Evolutionary conservation across 129 eudicot genomes (phyloP).

Genomic region (Arctium minus): DNA sequence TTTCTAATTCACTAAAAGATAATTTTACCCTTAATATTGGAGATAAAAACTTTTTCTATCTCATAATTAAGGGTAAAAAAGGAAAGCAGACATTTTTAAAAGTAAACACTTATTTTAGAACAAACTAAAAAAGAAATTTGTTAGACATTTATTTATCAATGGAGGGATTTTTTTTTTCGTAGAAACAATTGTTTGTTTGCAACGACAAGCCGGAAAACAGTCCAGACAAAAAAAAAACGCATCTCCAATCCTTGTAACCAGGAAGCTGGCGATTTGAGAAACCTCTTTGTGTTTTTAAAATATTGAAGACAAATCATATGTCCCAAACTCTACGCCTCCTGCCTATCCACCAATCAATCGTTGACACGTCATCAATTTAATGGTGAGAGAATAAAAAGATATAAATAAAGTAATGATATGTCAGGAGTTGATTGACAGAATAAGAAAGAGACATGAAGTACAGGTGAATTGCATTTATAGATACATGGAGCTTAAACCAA

Average conservation of each 20-base stretch:
- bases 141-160: not conserved
- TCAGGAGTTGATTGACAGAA: not conserved
- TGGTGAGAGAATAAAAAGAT: not conserved
- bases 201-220: not conserved
- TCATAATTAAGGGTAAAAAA: too few species aligned
- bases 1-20: too few species aligned
- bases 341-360: not conserved
- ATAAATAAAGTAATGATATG: not conserved
- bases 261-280: not conserved
- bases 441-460: too few species aligned
- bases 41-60: too few species aligned
- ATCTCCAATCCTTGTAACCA: not conserved
- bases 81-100: too few species aligned
- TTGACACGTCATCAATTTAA: not conserved
- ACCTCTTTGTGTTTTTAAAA: too few species aligned
- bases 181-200: not conserved
- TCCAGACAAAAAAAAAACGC: not conserved
- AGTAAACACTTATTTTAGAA: too few species aligned
- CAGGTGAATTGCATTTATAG: too few species aligned
- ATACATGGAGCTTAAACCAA: not conserved
- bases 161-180: not conserved
- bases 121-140: too few species aligned
- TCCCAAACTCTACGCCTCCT: not conserved
- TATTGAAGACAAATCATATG: not conserved
- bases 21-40: too few species aligned